Evolutionary conservation across 306 rosid genomes (phyloP), one percentile per base, ranked within the genome.

Genomic region (Cicer yamashitae): DNA sequence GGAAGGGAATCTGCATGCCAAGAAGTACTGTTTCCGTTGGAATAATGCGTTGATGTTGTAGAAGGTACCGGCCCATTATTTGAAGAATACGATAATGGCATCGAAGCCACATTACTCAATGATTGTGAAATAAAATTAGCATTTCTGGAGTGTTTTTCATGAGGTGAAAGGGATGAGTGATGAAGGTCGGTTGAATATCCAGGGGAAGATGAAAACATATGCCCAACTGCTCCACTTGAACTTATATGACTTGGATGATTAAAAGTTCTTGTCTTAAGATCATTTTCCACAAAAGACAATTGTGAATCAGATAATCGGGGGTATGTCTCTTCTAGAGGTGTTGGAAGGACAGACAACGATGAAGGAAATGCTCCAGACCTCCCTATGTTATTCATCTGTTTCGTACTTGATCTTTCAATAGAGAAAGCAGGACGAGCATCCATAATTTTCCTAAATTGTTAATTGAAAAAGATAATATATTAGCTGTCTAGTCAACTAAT

Each of bases 161-260:
- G 89, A 64, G 87, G 78, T 40, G 93, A 89, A 88, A 75, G 82
- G 52, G 97, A 86, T 38, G 98, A 87, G 85, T 87, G 90, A 74
- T 90, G 97, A 74, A 86, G 96, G 82, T 92, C 92, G 3, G 93
- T 87, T 68, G 94, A 87, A 77, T 83, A 86, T 86, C 94, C 97
- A 1, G 96, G 86, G 54, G 97, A 86, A 47, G 99, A 87, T 11
- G 99, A 94, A 85, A 89, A 85, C 84, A 90, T 85, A 81, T 88
- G 96, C 73, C 97, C 99, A 62, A 88, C 91, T 11, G 83, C 89
- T 65, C 92, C 97, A 37, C 86, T 89, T 72, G 97, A 85, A 77
- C 79, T 57, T 64, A 87, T 50, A 72, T 77, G 88, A 84, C 88
- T 82, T 44, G 89, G 82, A 81, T 84, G 88, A 58, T 66, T 77